A percentile compares a stretch with the other conserved stretches of the same genome.
Evolutionary conservation across 2,329 filamentous ascomycete species (phyloP).

Genomic region (Colletotrichum sansevieriae): DNA sequence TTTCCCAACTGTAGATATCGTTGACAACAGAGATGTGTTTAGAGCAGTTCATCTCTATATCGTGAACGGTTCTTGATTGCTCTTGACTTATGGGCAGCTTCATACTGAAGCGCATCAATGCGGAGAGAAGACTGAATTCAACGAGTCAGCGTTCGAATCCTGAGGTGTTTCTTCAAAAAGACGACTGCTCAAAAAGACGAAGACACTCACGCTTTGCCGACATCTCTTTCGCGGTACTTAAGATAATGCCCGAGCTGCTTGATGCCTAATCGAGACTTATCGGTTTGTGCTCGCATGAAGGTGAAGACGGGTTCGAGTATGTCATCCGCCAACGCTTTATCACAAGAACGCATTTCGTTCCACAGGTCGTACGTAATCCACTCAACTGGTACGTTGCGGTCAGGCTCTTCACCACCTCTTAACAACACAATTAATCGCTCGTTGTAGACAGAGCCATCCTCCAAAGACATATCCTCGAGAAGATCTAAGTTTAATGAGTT

Average conservation of each 20-base stretch:
- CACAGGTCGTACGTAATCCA: slow-evolving; percentile 27
- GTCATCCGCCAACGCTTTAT: neutral
- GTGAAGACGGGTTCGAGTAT: slow-evolving; percentile 15
- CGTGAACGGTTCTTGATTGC: slow-evolving; percentile 45
- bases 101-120: slow-evolving; percentile 55
- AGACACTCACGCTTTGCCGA: slow-evolving; percentile 17
- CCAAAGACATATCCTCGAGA: slow-evolving; percentile 15
- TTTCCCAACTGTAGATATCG: slow-evolving; percentile 58
- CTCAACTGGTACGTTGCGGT: slow-evolving; percentile 13
- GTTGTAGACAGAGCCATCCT: slow-evolving; percentile 18
- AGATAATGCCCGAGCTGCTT: slow-evolving; percentile 14
- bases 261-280: slow-evolving; percentile 10
- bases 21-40: slow-evolving; percentile 57
- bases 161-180: too few relatives aligned
- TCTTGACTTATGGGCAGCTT: slow-evolving; percentile 45
- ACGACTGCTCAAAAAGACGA: too few relatives aligned
- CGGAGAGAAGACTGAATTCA: slow-evolving; percentile 47
- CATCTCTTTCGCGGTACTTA: slow-evolving; percentile 21
- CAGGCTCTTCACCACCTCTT: neutral
- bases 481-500: neutral
- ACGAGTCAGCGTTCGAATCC: neutral
- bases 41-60: slow-evolving; percentile 51
- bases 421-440: slow-evolving; percentile 2
- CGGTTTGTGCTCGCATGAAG: slow-evolving; percentile 23
- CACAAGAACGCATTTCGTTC: slow-evolving; percentile 14